Evolutionary conservation across 768 basidiomycete species (phyloP).

Genomic region (Boletus sensibilis): DNA sequence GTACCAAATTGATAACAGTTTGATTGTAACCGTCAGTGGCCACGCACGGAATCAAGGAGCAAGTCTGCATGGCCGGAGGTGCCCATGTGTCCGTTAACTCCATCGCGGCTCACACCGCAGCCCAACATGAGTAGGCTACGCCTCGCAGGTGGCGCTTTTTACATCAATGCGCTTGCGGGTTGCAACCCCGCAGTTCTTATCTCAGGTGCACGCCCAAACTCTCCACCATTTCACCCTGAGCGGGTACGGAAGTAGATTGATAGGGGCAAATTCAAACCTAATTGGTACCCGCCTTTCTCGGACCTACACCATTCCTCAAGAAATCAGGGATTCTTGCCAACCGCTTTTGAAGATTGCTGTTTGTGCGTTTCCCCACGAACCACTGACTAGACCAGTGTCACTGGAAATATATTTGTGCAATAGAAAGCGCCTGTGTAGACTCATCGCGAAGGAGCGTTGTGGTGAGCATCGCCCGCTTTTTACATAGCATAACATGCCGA

Average conservation of each 20-base stretch:
- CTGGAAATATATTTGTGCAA: not conserved
- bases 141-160: not conserved
- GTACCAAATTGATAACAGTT: not conserved
- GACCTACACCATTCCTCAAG: not conserved
- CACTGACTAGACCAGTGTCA: not conserved
- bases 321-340: not conserved
- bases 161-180: not conserved
- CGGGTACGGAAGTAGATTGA: not conserved
- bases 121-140: not conserved
- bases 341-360: not conserved
- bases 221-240: not conserved
- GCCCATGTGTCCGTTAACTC: not conserved
- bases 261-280: not conserved
- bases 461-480: not conserved
- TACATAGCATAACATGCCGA: not conserved
- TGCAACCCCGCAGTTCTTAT: not conserved
- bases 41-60: no score
- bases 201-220: not conserved
- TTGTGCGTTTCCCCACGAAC: not conserved
- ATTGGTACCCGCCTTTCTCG: not conserved
- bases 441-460: not conserved
- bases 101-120: not conserved
- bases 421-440: not conserved
- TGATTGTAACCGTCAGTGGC: not conserved
- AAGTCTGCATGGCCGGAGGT: not conserved